phyloP scores from a whole-genome alignment of 768 basidiomycete species.

The Russula olivacea region DNA sequence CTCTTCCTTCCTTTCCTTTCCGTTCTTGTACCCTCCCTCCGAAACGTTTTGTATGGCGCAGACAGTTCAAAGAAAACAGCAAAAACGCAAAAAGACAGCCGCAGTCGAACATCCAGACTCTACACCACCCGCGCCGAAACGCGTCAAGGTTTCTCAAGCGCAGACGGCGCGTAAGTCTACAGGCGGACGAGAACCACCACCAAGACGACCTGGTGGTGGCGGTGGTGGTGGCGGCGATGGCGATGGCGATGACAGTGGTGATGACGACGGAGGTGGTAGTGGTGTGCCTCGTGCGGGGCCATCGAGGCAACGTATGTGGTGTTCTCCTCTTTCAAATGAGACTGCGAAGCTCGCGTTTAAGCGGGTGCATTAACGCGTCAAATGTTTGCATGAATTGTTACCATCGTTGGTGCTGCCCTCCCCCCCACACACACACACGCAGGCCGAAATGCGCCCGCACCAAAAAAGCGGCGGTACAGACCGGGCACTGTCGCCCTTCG shows the following conservation, averaged over 20 bases:
- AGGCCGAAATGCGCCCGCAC: constrained; percentile 31
- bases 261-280: neutral
- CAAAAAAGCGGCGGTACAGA: constrained; percentile 53
- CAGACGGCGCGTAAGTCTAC: constrained; percentile 81
- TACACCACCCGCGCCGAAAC: constrained; percentile 42
- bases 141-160: constrained; percentile 35
- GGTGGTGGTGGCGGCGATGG: neutral
- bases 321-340: neutral
- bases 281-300: constrained; percentile 16
- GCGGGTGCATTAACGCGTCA: constrained; percentile 2
- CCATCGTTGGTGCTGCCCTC: no score
- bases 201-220: neutral
- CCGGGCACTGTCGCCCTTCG: constrained; percentile 87
- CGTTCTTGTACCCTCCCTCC: constrained; percentile 6
- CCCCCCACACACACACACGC: no score
- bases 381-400: neutral
- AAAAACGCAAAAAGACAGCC: constrained; percentile 35
- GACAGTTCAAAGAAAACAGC: constrained; percentile 57
- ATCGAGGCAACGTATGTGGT: constrained; percentile 17
- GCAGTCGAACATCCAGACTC: constrained; percentile 33
- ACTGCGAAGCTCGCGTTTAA: neutral
- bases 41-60: constrained; percentile 49
- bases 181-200: constrained; percentile 38
- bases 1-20: neutral
- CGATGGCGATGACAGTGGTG: neutral